Percentiles rank a stretch among this genome's conserved stretches.
phyloP scores from a whole-genome alignment of 768 basidiomycete species.

The Phaeotremella skinneri region DNA sequence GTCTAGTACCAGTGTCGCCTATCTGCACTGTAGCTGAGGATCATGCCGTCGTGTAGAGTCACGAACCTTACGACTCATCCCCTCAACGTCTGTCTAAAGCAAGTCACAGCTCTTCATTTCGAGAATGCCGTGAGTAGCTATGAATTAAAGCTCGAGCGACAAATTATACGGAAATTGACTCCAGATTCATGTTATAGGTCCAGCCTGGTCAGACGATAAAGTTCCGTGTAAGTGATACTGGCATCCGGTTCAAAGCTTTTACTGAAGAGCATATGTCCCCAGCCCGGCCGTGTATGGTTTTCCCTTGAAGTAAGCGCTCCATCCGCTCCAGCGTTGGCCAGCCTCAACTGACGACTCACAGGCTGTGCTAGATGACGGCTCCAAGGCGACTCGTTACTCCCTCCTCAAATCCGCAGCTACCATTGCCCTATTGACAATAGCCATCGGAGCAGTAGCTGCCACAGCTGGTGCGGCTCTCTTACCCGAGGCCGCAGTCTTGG shows the following conservation, averaged over 20 bases:
- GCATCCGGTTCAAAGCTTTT: not conserved
- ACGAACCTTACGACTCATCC: conserved; percentile 38
- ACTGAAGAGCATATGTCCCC: not conserved
- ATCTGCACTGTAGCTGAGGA: too few relatives aligned
- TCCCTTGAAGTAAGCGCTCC: conserved; percentile 34
- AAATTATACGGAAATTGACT: not conserved
- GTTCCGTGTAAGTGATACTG: conserved; percentile 28
- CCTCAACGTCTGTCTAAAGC: conserved; percentile 47
- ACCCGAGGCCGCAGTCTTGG: conserved; percentile 35
- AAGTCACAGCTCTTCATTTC: conserved; percentile 48
- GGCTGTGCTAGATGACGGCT: conserved; percentile 44
- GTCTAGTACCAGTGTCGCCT: too few relatives aligned
- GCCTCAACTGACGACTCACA: conserved; percentile 6
- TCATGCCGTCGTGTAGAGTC: conserved; percentile 45
- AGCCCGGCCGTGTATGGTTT: conserved; percentile 49
- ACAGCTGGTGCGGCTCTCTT: conserved; percentile 46
- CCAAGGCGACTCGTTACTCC: conserved; percentile 41
- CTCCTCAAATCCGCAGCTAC: conserved; percentile 47
- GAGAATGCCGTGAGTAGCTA: conserved; percentile 36
- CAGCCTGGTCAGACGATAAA: conserved; percentile 44
- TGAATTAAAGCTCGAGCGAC: not conserved
- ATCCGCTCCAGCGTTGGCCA: not conserved
- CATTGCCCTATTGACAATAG: conserved; percentile 43
- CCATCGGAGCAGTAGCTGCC: conserved; percentile 43
- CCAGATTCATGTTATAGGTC: conserved; percentile 17